These are phyloP conservation scores for Malus sylvestris DNA, from an alignment of 306 rosid genomes.

Conservation along the genomic window DNA sequence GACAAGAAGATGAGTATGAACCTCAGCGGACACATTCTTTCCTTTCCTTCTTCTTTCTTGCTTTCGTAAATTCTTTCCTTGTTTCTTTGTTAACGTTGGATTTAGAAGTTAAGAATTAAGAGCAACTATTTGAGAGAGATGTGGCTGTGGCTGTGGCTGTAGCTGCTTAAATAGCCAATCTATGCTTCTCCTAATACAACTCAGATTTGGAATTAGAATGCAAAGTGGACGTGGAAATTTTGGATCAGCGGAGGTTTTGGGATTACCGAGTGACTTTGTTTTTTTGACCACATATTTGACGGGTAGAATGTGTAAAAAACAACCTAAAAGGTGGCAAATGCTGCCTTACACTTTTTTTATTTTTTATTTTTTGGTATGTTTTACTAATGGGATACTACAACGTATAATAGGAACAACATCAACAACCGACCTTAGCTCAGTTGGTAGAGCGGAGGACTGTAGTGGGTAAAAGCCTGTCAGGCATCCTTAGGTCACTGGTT, in stretches of 20 bases:
- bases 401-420: fast-evolving
- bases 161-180: background rate
- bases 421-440: slow-evolving; percentile 44
- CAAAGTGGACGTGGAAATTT: background rate
- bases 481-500: slow-evolving; percentile 28
- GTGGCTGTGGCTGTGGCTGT: background rate
- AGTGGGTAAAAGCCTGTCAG: slow-evolving; percentile 17
- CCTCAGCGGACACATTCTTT: slow-evolving; percentile 5
- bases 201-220: background rate
- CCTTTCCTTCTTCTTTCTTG: background rate
- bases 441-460: slow-evolving; percentile 66
- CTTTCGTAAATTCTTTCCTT: background rate
- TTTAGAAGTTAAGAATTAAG: no score
- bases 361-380: no score
- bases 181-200: background rate
- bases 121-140: background rate
- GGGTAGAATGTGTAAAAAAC: background rate
- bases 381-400: background rate
- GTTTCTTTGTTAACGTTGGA: no score
- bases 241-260: background rate
- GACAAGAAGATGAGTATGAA: background rate
- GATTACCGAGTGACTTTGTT: background rate
- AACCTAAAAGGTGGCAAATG: background rate
- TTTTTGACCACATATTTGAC: background rate
- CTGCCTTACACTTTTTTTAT: background rate